Conservation (phyloP, 164 flowering plant species). For the Protea cynaroides region DNA sequence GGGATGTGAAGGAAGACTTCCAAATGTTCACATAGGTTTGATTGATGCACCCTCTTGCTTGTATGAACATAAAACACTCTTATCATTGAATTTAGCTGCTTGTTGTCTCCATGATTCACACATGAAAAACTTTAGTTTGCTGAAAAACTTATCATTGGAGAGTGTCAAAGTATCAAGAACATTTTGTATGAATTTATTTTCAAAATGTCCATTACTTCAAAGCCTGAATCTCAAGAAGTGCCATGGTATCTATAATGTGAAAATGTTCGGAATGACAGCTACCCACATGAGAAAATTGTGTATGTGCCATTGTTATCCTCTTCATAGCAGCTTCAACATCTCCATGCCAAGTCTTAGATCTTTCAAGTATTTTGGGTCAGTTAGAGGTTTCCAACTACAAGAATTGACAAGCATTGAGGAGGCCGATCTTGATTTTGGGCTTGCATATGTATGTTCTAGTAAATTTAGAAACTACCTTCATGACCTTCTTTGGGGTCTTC, state of each 20-base stretch:
- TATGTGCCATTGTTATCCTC: slow-evolving; percentile 18
- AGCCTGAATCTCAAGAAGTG: slow-evolving; percentile 11
- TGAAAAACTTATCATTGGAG: background rate
- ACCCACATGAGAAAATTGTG: slow-evolving; percentile 10
- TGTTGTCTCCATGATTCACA: background rate
- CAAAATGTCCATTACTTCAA: background rate
- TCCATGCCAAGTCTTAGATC: slow-evolving; percentile 13
- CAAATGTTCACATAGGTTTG: background rate
- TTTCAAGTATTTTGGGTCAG: slow-evolving; percentile 21
- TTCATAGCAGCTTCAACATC: background rate
- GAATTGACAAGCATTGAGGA: slow-evolving; percentile 1
- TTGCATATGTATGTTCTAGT: too few species aligned
- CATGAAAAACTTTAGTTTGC: background rate
- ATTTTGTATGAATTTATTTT: too few species aligned
- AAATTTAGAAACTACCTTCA: slow-evolving; percentile 11
- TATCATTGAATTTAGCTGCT: too few species aligned
- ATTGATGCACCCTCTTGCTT: background rate
- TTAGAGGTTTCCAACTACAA: background rate
- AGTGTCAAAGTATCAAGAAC: background rate
- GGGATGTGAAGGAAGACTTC: too few species aligned
- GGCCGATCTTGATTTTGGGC: slow-evolving; percentile 25
- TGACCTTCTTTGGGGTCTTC: background rate
- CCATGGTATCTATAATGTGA: background rate
- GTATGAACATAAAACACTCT: too few species aligned
- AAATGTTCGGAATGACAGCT: slow-evolving; percentile 1